A percentile compares a stretch with the other conserved stretches of the same genome.
phyloP scores from a whole-genome alignment of 2,329 filamentous ascomycete species.

The Huntiella bhutanensis region DNA sequence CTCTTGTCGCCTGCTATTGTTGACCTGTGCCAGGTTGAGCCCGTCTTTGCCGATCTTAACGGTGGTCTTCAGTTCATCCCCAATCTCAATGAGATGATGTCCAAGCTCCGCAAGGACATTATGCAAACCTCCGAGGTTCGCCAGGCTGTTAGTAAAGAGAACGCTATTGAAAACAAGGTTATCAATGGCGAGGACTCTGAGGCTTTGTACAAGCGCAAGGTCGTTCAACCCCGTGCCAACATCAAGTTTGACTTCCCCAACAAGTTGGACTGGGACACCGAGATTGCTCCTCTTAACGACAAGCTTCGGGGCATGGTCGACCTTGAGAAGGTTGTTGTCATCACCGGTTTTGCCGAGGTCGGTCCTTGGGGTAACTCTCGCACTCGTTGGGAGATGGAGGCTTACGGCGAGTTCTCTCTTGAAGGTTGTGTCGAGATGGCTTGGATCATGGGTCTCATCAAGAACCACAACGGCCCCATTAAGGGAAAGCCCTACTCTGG shows the following conservation, averaged over 20 bases:
- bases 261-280: conserved; percentile 78
- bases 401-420: conserved; percentile 85
- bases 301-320: conserved; percentile 96
- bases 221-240: conserved; percentile 84
- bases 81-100: conserved; percentile 88
- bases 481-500: conserved; percentile 95
- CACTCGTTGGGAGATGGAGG: conserved; percentile 99
- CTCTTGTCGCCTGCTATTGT: conserved; percentile 89
- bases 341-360: conserved; percentile 90
- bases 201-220: conserved; percentile 84
- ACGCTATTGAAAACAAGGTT: conserved; percentile 86
- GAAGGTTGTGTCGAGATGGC: conserved; percentile 99
- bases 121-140: conserved; percentile 90
- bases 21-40: conserved; percentile 86
- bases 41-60: conserved; percentile 92
- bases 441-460: conserved; percentile 99
- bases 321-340: conserved; percentile 90
- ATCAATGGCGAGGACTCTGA: conserved; percentile 89
- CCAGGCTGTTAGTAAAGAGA: conserved; percentile 87
- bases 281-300: conserved; percentile 73
- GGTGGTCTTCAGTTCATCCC: conserved; percentile 95
- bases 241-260: conserved; percentile 93
- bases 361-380: conserved; percentile 97
- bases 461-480: conserved; percentile 89
- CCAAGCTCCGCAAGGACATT: conserved; percentile 78